Evolutionary conservation across 257 asterid genomes (phyloP).

Genomic region (Solanum etuberosum): DNA sequence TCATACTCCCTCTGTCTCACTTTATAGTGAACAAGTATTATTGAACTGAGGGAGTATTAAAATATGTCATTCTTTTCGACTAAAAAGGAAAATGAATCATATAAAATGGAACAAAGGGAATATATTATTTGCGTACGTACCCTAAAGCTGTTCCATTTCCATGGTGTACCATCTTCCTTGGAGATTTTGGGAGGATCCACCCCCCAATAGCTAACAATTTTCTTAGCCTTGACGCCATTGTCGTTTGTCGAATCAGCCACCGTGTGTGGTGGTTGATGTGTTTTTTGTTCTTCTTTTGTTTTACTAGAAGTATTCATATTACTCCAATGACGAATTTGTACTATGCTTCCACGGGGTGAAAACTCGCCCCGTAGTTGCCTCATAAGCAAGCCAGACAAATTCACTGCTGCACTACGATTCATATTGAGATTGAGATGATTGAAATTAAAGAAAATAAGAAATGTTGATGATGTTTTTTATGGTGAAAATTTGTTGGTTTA

Average conservation of each 20-base stretch:
- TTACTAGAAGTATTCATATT: not conserved
- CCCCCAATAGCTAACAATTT: conserved; percentile 59
- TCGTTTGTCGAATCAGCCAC: not conserved
- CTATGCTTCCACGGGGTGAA: not conserved
- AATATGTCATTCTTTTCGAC: too few relatives aligned
- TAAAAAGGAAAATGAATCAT: too few relatives aligned
- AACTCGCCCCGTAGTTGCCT: conserved; percentile 3
- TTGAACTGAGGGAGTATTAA: accelerated
- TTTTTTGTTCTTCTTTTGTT: not conserved
- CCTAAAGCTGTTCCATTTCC: conserved; percentile 70
- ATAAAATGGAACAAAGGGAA: accelerated
- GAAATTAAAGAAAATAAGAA: not conserved
- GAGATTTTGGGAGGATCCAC: conserved; percentile 33
- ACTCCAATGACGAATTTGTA: conserved; percentile 22
- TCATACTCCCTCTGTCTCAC: too few relatives aligned
- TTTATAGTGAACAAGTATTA: too few relatives aligned
- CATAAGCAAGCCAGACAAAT: conserved; percentile 13
- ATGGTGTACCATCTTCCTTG: conserved; percentile 51
- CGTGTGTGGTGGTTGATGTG: conserved; percentile 6
- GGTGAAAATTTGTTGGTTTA: not conserved
- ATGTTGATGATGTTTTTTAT: not conserved
- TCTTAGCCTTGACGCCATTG: not conserved
- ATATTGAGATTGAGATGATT: conserved; percentile 4
- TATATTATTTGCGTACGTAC: conserved; percentile 9
- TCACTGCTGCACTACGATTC: conserved; percentile 24